Percentiles rank a stretch among this genome's conserved stretches.
Conservation (phyloP, 164 flowering plant species). For the Vitis vinifera region DNA sequence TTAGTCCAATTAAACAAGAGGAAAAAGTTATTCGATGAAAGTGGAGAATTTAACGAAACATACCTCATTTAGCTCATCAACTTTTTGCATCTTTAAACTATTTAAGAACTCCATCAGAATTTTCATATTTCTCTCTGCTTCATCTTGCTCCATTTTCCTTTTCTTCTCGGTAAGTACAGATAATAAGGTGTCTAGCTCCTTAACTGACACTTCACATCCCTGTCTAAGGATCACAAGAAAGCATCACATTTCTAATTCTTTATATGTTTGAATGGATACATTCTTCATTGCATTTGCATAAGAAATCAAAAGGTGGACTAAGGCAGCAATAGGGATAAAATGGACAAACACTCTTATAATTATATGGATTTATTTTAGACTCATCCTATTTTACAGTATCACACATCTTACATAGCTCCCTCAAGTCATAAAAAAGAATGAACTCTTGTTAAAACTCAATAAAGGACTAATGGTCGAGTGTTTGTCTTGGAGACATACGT, state of each 20-base stretch:
- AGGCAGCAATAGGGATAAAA: background rate
- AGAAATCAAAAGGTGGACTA: too few species aligned
- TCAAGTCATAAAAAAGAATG: too few species aligned
- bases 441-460: too few species aligned
- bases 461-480: too few species aligned
- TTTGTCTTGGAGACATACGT: too few species aligned
- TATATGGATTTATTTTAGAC: too few species aligned
- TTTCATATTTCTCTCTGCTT: conserved; percentile 91
- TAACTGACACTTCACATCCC: conserved; percentile 89
- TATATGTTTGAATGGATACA: background rate
- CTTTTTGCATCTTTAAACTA: conserved; percentile 74
- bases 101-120: conserved; percentile 80
- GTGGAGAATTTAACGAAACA: background rate
- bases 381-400: too few species aligned
- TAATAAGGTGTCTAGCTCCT: conserved; percentile 78
- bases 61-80: conserved; percentile 91
- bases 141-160: conserved; percentile 95
- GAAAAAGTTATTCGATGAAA: too few species aligned
- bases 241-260: conserved; percentile 21
- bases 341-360: background rate
- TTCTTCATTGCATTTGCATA: background rate
- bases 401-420: too few species aligned
- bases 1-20: background rate
- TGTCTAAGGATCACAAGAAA: conserved; percentile 48
- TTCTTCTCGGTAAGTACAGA: conserved; percentile 83